These are phyloP conservation scores for Chloris gayana DNA, from an alignment of 176 grass and related monocot species.

Conservation along the genomic window DNA sequence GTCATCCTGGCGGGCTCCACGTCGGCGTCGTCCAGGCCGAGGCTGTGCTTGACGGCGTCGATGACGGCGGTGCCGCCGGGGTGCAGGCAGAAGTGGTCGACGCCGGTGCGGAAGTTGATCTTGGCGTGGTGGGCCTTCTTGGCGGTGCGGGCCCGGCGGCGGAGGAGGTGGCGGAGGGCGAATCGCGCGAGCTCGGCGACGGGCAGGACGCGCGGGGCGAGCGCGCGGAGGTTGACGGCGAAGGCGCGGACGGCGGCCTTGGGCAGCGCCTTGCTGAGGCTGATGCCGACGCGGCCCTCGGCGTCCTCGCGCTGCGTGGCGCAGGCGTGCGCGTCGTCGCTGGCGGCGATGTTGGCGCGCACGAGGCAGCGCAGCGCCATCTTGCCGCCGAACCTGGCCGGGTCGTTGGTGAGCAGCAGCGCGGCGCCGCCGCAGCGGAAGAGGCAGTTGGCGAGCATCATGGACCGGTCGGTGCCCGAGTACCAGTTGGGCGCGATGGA, in stretches of 20 bases:
- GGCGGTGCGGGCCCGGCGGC: not conserved
- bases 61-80: conserved; percentile 64
- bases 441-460: conserved; percentile 82
- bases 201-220: conserved; percentile 61
- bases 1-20: conserved; percentile 73
- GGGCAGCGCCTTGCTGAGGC: conserved; percentile 65
- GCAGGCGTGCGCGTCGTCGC: conserved; percentile 59
- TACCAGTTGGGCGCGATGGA: conserved; percentile 81
- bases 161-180: conserved; percentile 14
- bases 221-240: conserved; percentile 49
- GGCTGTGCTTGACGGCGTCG: conserved; percentile 49
- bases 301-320: conserved; percentile 65
- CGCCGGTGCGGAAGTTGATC: conserved; percentile 63
- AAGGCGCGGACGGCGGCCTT: conserved; percentile 72
- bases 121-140: too few relatives aligned
- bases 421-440: conserved; percentile 65
- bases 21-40: conserved; percentile 53
- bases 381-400: conserved; percentile 51
- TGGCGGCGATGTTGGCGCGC: conserved; percentile 56
- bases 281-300: conserved; percentile 55
- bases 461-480: conserved; percentile 64
- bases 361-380: conserved; percentile 57
- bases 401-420: conserved; percentile 64
- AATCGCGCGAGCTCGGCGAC: conserved; percentile 52
- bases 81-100: conserved; percentile 83